Evolutionary conservation across 371 early-diverging fungal species (phyloP), one percentile per base, ranked within the genome.

Genomic region (Cokeromyces recurvatus): DNA sequence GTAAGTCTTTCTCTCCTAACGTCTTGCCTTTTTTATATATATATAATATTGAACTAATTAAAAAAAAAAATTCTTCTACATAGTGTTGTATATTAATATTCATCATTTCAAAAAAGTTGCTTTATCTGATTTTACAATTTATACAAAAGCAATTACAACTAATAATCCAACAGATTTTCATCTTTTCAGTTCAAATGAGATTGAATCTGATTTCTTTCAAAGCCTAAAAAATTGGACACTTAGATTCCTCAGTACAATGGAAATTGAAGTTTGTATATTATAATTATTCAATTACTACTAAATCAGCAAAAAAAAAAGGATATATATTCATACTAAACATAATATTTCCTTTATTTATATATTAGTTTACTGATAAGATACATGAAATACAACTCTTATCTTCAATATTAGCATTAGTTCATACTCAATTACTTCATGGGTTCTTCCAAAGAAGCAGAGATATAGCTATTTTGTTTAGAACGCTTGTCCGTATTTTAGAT

Each of bases 401-500:
- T 15, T 48, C 64, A 2, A 59, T 74, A 0, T 34, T 71, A 22
- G 55, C 49, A 12, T 48, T 79, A 23, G 46, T 71, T 3, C 38
- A 64, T 23, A 48, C 57, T 2, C 61, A 76, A 17, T 48, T 77
- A 4, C 38, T 48, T 8, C 48, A 66, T 23, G 79, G 79, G 0
- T 68, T 65, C 37, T 68, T 63, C 37, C 43, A 52, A 3, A 59
- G 64, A 8, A 38, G 60, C 16, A 44, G 54, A 0, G 47, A 62
- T 31, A 47, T 79, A 1, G 53, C 47, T 8, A 47, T 49, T 3
- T 32, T 79, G 4, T 66, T 77, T 22, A 32, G 60, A 25, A 45
- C 62, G 1, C 48, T 79, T 3, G 63, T 70, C 10, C 48, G 59
- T n/a, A 59, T 79, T 19, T 51, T 79, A 1, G 77, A 79, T 53